phyloP scores from a whole-genome alignment of 2,329 filamentous ascomycete genomes.

The Annulohypoxylon truncatum region DNA sequence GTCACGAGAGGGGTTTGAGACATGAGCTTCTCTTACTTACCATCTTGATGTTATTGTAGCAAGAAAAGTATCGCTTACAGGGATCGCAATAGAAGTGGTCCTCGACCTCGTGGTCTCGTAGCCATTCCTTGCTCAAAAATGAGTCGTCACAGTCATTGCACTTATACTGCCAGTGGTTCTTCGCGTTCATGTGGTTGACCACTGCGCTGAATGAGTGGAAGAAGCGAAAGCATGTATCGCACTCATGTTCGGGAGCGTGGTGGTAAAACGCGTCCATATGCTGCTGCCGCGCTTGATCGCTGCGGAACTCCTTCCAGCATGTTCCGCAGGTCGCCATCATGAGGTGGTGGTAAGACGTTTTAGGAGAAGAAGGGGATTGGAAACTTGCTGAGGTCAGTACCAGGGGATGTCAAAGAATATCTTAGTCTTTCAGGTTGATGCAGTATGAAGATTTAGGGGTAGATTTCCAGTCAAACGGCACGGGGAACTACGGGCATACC shows the following conservation, averaged over 20 bases:
- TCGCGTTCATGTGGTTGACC: slow-evolving; percentile 48
- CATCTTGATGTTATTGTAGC: slow-evolving; percentile 49
- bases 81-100: slow-evolving; percentile 50
- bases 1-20: neutral
- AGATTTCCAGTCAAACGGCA: too few species aligned
- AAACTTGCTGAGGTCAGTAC: neutral
- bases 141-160: slow-evolving; percentile 47
- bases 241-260: slow-evolving; percentile 32
- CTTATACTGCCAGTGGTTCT: slow-evolving; percentile 47
- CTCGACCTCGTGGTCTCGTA: slow-evolving; percentile 46
- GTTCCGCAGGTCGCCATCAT: slow-evolving; percentile 32
- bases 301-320: slow-evolving; percentile 31
- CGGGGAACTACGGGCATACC: too few species aligned
- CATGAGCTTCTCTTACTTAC: slow-evolving; percentile 36
- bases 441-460: too few species aligned
- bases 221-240: slow-evolving; percentile 31
- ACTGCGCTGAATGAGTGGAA: slow-evolving; percentile 26
- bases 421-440: neutral
- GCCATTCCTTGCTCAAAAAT: slow-evolving; percentile 29
- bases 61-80: slow-evolving; percentile 51
- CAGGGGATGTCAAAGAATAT: neutral
- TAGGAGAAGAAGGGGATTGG: neutral
- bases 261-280: slow-evolving; percentile 36
- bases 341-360: neutral
- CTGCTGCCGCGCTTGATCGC: slow-evolving; percentile 29